Evolutionary conservation across 2,329 filamentous ascomycete genomes (phyloP).

Genomic region (Ascochyta koolunga): DNA sequence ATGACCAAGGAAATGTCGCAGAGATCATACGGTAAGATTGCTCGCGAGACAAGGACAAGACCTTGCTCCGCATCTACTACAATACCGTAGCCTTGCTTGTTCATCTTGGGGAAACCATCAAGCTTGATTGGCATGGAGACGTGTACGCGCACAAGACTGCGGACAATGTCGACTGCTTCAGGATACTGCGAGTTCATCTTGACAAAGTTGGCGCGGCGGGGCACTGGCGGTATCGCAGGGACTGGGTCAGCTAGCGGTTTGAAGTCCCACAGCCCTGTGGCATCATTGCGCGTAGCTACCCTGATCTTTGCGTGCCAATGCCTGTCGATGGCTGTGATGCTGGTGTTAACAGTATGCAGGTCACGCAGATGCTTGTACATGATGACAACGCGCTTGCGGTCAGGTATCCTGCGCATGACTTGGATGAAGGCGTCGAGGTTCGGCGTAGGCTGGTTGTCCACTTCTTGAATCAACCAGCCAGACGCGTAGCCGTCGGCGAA

Average conservation of each 20-base stretch:
- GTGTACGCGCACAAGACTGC: slow-evolving; percentile 91
- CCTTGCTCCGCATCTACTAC: slow-evolving; percentile 98
- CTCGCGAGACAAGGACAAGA: slow-evolving; percentile 89
- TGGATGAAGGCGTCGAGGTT: slow-evolving; percentile 88
- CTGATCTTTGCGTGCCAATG: slow-evolving; percentile 98
- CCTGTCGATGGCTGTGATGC: slow-evolving; percentile 88
- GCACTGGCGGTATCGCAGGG: slow-evolving; percentile 73
- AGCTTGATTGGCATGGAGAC: slow-evolving; percentile 95
- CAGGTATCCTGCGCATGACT: slow-evolving; percentile 86
- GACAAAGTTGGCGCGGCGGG: slow-evolving; percentile 86
- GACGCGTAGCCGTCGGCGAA: slow-evolving; percentile 85
- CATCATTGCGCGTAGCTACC: slow-evolving; percentile 87
- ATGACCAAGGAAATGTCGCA: slow-evolving; percentile 97
- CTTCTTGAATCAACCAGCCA: slow-evolving; percentile 90
- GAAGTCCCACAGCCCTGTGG: slow-evolving; percentile 93
- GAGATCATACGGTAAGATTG: slow-evolving; percentile 93
- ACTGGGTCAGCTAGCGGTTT: slow-evolving; percentile 81
- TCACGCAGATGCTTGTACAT: slow-evolving; percentile 96
- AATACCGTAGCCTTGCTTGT: slow-evolving; percentile 92
- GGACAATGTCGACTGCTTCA: slow-evolving; percentile 89
- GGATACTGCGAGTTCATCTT: slow-evolving; percentile 86
- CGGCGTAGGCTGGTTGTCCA: slow-evolving; percentile 90
- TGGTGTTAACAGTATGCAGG: slow-evolving; percentile 91
- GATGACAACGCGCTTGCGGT: slow-evolving; percentile 82
- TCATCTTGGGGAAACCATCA: slow-evolving; percentile 94